Evolutionary conservation across 768 basidiomycete species (phyloP).

Genomic region (Rhodosporidiobolus odoratus): DNA sequence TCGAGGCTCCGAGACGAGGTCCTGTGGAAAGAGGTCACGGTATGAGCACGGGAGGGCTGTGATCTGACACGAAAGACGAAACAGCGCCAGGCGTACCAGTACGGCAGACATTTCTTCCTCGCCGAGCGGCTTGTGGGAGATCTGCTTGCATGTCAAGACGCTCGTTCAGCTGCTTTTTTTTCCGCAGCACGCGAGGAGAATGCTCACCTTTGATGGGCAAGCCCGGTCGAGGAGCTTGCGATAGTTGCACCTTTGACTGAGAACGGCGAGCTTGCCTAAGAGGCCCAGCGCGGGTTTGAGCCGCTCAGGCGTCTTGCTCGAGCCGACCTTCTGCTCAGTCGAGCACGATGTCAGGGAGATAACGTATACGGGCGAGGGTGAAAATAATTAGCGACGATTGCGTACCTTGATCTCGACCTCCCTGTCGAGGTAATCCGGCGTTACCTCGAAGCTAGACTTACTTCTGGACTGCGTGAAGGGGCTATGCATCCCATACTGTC

Average conservation of each 20-base stretch:
- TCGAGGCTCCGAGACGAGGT: slow-evolving; percentile 65
- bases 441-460: slow-evolving; percentile 17
- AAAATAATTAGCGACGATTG: neutral
- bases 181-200: neutral
- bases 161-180: neutral
- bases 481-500: slow-evolving; percentile 64
- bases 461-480: slow-evolving; percentile 60
- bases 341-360: neutral
- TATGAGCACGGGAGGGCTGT: slow-evolving; percentile 1
- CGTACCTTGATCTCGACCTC: slow-evolving; percentile 66
- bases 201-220: slow-evolving; percentile 71
- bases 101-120: slow-evolving; percentile 58
- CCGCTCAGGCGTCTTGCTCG: slow-evolving; percentile 67
- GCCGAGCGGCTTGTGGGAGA: neutral
- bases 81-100: slow-evolving; percentile 50
- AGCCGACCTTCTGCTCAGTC: slow-evolving; percentile 46
- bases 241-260: slow-evolving; percentile 67
- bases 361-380: too few relatives aligned
- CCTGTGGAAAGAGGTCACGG: slow-evolving; percentile 50
- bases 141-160: neutral
- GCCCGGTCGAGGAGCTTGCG: slow-evolving; percentile 56
- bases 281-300: slow-evolving; percentile 56
- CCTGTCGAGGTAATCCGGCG: slow-evolving; percentile 49
- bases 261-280: slow-evolving; percentile 60
- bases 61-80: slow-evolving; percentile 25